A percentile compares a stretch with the other conserved stretches of the same genome.
Conservation (phyloP, 1,284 basidiomycete species). For the Trametes versicolor region DNA sequence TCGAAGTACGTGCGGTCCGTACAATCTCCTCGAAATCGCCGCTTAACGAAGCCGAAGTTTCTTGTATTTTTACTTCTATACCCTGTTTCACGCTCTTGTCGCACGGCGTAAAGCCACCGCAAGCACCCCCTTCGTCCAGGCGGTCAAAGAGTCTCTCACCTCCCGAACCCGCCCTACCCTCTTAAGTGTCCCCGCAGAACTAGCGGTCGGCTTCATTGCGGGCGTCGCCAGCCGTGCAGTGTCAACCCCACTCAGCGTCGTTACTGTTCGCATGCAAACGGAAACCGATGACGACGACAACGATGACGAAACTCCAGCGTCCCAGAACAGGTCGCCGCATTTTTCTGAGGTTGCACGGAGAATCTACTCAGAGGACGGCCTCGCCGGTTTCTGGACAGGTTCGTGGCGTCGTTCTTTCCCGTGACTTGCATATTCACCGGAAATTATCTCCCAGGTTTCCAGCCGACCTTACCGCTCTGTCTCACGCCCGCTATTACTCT, state of each 20-base stretch:
- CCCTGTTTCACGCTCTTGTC: conserved; percentile 43
- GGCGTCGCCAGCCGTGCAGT: conserved; percentile 63
- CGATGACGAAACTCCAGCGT: conserved; percentile 15
- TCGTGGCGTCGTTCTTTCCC: neutral
- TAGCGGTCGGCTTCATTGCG: conserved; percentile 60
- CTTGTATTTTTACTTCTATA: conserved; percentile 49
- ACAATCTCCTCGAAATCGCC: neutral
- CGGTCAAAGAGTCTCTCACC: conserved; percentile 27
- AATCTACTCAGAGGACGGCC: conserved; percentile 58
- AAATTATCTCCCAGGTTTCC: conserved; percentile 52
- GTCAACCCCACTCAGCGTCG: conserved; percentile 61
- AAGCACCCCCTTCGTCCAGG: conserved; percentile 15
- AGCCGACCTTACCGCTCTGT: conserved; percentile 57
- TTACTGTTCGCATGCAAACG: conserved; percentile 61
- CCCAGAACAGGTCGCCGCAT: conserved; percentile 7
- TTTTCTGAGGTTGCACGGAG: conserved; percentile 44
- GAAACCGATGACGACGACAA: conserved; percentile 44
- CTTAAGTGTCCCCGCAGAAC: conserved; percentile 53
- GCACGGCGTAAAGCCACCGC: conserved; percentile 31
- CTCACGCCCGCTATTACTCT: conserved; percentile 65
- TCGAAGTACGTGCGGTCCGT: conserved; percentile 54
- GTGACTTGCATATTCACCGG: neutral
- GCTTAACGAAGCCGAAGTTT: conserved; percentile 47
- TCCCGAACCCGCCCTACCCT: conserved; percentile 32
- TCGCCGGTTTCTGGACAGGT: conserved; percentile 67